Conservation (phyloP, 1,284 basidiomycete species). For the Rhodotorula mucilaginosa region DNA sequence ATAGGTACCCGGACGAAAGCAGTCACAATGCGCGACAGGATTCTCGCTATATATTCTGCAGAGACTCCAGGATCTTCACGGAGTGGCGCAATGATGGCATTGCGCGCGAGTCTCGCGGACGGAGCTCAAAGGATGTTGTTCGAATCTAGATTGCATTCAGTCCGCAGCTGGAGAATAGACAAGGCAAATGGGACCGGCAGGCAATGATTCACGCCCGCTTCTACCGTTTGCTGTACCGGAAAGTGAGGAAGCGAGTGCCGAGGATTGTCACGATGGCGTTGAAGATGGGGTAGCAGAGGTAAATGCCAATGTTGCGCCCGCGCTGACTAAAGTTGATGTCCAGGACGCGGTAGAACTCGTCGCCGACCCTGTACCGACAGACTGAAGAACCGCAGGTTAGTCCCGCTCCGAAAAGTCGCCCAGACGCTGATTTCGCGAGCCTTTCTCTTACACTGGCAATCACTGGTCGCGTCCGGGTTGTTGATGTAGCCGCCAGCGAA, state of each 20-base stretch:
- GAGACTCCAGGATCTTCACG: too few species aligned
- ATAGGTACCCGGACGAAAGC: too few species aligned
- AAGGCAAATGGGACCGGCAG: too few species aligned
- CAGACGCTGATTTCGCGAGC: conserved; percentile 39
- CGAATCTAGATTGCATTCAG: too few species aligned
- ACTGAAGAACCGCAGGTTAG: neutral
- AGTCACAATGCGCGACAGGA: too few species aligned
- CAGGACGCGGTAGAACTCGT: conserved; percentile 67
- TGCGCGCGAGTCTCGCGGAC: too few species aligned
- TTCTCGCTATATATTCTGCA: too few species aligned
- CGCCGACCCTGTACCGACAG: conserved; percentile 59
- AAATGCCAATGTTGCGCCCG: conserved; percentile 8
- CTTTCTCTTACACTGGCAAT: conserved; percentile 57
- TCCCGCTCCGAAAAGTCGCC: neutral
- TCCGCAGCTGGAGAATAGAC: too few species aligned
- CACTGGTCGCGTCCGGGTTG: conserved; percentile 61
- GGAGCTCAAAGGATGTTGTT: too few species aligned
- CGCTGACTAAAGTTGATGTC: conserved; percentile 61
- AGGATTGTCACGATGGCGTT: conserved; percentile 69
- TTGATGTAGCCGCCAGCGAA: conserved; percentile 69
- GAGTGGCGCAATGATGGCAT: too few species aligned
- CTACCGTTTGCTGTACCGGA: conserved; percentile 8
- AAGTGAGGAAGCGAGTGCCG: conserved; percentile 65
- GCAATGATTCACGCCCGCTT: too few species aligned
- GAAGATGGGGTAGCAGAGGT: conserved; percentile 51